A percentile compares a stretch with the other conserved stretches of the same genome.
Conservation (phyloP, 2,329 filamentous ascomycete species). For the Magnaporthiopsis poae region DNA sequence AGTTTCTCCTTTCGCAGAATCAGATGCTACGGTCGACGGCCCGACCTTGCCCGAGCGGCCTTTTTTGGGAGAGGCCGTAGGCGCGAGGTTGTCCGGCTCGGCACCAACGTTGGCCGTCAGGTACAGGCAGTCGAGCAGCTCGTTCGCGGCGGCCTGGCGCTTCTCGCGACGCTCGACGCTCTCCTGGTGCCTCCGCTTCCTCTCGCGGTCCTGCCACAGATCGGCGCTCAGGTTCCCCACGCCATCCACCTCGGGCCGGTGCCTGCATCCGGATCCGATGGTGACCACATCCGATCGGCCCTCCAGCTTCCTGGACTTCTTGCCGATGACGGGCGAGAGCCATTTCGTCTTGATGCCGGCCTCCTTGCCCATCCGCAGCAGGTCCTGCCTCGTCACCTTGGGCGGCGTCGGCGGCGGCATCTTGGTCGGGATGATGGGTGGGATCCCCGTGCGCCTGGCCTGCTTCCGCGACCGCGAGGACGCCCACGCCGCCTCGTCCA, state of each 20-base stretch:
- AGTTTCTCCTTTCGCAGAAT: background rate
- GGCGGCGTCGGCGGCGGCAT: background rate
- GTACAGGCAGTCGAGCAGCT: background rate
- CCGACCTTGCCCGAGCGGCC: background rate
- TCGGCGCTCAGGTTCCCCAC: background rate
- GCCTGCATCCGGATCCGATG: background rate
- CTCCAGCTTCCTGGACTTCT: background rate
- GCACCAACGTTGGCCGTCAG: background rate
- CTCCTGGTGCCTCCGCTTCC: background rate
- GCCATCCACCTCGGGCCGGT: background rate
- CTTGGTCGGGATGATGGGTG: slow-evolving; percentile 1
- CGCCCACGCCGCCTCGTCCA: background rate
- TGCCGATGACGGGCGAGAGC: slow-evolving; percentile 1
- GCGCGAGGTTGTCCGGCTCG: background rate
- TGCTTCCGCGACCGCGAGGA: background rate
- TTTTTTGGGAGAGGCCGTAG: background rate
- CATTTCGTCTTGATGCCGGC: background rate
- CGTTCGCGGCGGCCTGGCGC: too few relatives aligned
- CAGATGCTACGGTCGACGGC: background rate
- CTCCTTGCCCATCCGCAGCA: background rate
- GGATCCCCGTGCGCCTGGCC: background rate
- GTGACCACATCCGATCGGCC: background rate
- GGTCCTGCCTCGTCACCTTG: background rate
- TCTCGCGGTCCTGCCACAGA: background rate
- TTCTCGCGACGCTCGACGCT: background rate